Evolutionary conservation across 148 eudicot species (phyloP), one percentile per base, ranked within the genome.

Genomic region (Dianthus caryophyllus): DNA sequence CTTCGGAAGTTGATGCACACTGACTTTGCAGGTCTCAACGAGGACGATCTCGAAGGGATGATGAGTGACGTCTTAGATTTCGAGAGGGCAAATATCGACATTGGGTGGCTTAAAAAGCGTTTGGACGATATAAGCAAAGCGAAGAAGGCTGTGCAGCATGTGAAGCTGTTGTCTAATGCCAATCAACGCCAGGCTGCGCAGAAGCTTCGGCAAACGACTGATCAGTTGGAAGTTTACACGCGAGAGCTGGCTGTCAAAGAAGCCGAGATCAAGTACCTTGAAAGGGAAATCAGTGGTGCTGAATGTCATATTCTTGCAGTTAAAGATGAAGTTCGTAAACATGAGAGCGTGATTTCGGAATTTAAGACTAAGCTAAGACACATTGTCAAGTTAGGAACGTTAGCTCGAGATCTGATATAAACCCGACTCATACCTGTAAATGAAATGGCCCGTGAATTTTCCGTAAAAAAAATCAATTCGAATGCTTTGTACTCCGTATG

Each of bases 21-120:
- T 16, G 25, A 24, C 49, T 15, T 70, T 0, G 1, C 36, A 13
- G 5, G 12, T 22, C 36, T 70, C 18, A 33, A 25, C 8, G 67
- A 61, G 20, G 48, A 22, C 5, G 57, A 49, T 30, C 33, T 70
- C n/a, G 12, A 50, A 25, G 21, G 24, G 27, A 61, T 61, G 61
- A 26, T 36, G 61, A 38, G 9, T 26, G 26, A 44, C 11, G 9
- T 70, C 1, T 9, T 6, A 21, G 73, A 70, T 16, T 22, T 61
- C 17, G 67, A 70, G 12, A 49, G n/a, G 1, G 38, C 39, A 21
- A 49, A 24, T 7, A 38, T 70, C 36, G 61, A 70, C 15, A 46
- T 70, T 1, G 60, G 51, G 22, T 70, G 73, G 73, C 51, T 70
- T 15, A 61, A 26, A 62, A 51, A 18, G 66, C 36, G 73, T 49